Percentiles rank a stretch among this genome's conserved stretches.
These are phyloP conservation scores for Oryza rufipogon DNA, from an alignment of 176 grass and related monocot species.

Conservation along the genomic window DNA sequence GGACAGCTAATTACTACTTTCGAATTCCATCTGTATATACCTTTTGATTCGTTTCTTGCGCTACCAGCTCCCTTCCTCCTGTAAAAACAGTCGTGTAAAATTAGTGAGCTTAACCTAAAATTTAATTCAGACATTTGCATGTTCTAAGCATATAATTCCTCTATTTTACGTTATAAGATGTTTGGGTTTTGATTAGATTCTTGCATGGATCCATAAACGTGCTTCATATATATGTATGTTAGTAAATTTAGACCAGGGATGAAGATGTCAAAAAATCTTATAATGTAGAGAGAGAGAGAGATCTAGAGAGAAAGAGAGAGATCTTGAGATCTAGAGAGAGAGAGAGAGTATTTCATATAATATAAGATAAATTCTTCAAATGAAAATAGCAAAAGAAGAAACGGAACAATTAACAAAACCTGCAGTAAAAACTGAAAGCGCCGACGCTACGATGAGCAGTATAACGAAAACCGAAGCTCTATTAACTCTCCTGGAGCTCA, in stretches of 20 bases:
- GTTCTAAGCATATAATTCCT: not conserved
- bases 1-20: not conserved
- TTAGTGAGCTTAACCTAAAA: not conserved
- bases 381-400: not conserved
- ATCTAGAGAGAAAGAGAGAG: too few relatives aligned
- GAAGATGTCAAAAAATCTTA: too few relatives aligned
- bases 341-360: too few relatives aligned
- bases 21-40: conserved; percentile 17
- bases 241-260: too few relatives aligned
- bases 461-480: conserved; percentile 41
- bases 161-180: too few relatives aligned
- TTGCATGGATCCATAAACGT: too few relatives aligned
- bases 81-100: not conserved
- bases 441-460: conserved; percentile 45
- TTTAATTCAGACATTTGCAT: not conserved
- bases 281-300: too few relatives aligned
- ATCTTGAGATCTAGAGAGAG: too few relatives aligned
- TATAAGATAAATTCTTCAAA: not conserved
- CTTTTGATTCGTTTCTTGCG: conserved; percentile 27
- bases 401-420: conserved; percentile 33
- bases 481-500: conserved; percentile 26
- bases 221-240: too few relatives aligned
- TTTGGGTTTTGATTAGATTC: too few relatives aligned
- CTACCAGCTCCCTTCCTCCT: conserved; percentile 34
- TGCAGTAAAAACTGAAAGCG: conserved; percentile 45